A percentile compares a stretch with the other conserved stretches of the same genome.
phyloP scores from a whole-genome alignment of 805 yeast species.

The Yamadazyma sp. region DNA sequence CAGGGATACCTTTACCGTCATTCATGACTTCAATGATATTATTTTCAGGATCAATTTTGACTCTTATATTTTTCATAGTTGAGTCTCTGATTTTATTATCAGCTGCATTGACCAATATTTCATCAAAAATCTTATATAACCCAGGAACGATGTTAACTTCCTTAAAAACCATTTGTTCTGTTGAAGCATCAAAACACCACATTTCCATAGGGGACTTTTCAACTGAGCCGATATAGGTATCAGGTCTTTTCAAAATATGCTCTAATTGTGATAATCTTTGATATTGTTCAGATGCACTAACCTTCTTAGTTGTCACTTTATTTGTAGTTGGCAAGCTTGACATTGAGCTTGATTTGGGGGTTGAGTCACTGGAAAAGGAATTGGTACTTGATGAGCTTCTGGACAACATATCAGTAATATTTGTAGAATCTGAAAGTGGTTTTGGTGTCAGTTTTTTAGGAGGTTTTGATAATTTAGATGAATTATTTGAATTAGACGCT shows the following conservation, averaged over 20 bases:
- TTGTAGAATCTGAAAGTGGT: conserved; percentile 24
- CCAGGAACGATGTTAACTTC: conserved; percentile 92
- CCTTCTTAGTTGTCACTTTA: conserved; percentile 11
- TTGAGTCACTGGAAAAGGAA: not conserved
- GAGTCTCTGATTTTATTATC: conserved; percentile 97
- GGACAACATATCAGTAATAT: conserved; percentile 13
- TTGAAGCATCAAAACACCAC: conserved; percentile 71
- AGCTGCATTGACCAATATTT: conserved; percentile 95
- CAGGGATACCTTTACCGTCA: conserved; percentile 94
- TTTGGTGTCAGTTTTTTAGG: conserved; percentile 4
- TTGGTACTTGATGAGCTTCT: not conserved
- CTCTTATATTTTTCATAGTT: conserved; percentile 79
- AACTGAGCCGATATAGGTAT: conserved; percentile 93
- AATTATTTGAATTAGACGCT: not conserved
- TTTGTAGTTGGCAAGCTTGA: conserved; percentile 11
- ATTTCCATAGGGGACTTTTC: conserved; percentile 75
- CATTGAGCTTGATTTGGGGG: conserved; percentile 7
- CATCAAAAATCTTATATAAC: conserved; percentile 92
- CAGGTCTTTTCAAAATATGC: conserved; percentile 95
- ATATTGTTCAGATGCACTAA: conserved; percentile 65
- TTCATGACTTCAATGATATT: conserved; percentile 79
- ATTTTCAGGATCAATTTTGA: conserved; percentile 71
- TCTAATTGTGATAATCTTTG: conserved; percentile 94
- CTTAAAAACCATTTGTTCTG: conserved; percentile 44
- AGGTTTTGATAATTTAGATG: not conserved